These are phyloP conservation scores for Rubus idaeus DNA, from an alignment of 306 rosid genomes.

Conservation along the genomic window DNA sequence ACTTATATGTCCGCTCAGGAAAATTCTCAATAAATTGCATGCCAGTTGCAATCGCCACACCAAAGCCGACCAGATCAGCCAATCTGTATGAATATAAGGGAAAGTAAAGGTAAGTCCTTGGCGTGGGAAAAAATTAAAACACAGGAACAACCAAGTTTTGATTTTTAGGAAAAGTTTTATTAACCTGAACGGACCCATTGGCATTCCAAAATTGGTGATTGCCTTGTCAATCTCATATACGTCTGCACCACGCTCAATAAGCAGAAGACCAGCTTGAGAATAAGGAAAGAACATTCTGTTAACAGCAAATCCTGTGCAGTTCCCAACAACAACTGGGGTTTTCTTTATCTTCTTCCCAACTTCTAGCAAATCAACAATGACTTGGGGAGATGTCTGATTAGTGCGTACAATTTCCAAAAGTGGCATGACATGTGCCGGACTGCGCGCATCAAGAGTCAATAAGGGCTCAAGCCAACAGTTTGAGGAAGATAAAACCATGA, in stretches of 20 bases:
- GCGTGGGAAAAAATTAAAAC: neutral
- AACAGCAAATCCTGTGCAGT: constrained; percentile 98
- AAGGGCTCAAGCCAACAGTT: constrained; percentile 13
- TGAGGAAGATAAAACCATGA: neutral
- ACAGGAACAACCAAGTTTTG: too few species aligned
- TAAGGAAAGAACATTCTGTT: constrained; percentile 94
- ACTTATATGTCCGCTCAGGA: constrained; percentile 79
- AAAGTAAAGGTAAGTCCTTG: neutral
- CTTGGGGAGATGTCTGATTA: constrained; percentile 73
- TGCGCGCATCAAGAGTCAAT: constrained; percentile 49
- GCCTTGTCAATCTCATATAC: constrained; percentile 75
- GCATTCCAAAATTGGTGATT: constrained; percentile 78
- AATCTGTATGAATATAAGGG: constrained; percentile 50
- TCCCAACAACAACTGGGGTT: constrained; percentile 96
- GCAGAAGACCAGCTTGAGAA: constrained; percentile 75
- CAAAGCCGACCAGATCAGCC: constrained; percentile 91
- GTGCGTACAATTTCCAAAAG: constrained; percentile 94
- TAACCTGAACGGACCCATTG: constrained; percentile 99
- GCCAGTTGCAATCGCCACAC: constrained; percentile 78
- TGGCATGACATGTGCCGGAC: constrained; percentile 98
- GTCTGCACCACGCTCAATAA: constrained; percentile 80
- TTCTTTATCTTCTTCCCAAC: constrained; percentile 81
- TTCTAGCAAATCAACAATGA: constrained; percentile 81
- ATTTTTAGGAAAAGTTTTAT: neutral
- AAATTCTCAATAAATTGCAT: constrained; percentile 51